Evolutionary conservation across 2,329 filamentous ascomycete species (phyloP).

Genomic region (Leptographium radiaticola): DNA sequence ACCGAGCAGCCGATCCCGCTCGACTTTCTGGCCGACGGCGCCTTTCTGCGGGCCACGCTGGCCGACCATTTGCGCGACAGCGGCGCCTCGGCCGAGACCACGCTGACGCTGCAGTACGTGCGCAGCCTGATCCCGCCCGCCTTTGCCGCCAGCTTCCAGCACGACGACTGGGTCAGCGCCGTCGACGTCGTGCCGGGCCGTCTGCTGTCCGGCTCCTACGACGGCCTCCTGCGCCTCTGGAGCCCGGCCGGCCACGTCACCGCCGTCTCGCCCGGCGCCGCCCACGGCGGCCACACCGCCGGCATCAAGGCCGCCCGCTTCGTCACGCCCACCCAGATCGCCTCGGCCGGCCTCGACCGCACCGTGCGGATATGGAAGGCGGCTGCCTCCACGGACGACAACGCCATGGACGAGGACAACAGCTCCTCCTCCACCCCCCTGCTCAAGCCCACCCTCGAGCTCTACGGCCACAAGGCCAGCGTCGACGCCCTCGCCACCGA

Average conservation of each 20-base stretch:
- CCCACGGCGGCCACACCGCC: conserved; percentile 59
- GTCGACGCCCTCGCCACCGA: conserved; percentile 66
- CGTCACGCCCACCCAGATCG: conserved; percentile 64
- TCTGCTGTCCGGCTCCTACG: conserved; percentile 86
- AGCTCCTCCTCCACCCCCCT: conserved; percentile 32
- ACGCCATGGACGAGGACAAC: conserved; percentile 55
- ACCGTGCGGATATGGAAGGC: conserved; percentile 88
- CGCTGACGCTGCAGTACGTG: conserved; percentile 82
- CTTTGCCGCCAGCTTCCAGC: conserved; percentile 84
- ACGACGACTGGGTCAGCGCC: conserved; percentile 91
- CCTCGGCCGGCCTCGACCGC: conserved; percentile 71
- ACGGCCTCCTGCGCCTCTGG: conserved; percentile 82
- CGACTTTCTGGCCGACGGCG: conserved; percentile 92
- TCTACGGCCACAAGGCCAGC: conserved; percentile 32
- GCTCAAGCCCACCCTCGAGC: conserved; percentile 22
- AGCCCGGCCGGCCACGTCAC: conserved; percentile 76
- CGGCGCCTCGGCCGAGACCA: conserved; percentile 80
- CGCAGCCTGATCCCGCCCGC: conserved; percentile 79
- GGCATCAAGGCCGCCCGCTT: conserved; percentile 76
- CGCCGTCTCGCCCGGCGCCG: conserved; percentile 55
- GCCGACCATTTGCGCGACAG: conserved; percentile 80
- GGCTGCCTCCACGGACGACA: conserved; percentile 48
- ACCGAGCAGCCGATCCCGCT: conserved; percentile 61
- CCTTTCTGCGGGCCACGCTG: conserved; percentile 77
- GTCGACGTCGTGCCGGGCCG: conserved; percentile 68